Evolutionary conservation across 1,284 basidiomycete species (phyloP).

Genomic region (Moesziomyces sp.): DNA sequence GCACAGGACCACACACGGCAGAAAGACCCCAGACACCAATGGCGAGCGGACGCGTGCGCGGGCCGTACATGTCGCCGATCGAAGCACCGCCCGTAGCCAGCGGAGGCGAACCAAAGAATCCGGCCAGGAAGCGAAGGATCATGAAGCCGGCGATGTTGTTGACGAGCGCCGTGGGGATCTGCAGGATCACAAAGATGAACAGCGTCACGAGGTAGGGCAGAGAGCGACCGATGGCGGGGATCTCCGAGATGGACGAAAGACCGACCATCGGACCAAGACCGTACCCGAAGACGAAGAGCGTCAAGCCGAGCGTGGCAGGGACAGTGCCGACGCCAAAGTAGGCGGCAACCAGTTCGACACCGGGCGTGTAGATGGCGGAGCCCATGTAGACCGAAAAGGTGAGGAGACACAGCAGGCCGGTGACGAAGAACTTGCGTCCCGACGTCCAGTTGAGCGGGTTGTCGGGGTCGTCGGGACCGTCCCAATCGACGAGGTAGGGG

Average conservation of each 20-base stretch:
- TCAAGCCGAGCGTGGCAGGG: constrained; percentile 42
- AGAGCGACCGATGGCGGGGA: constrained; percentile 60
- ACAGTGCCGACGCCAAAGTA: constrained; percentile 30
- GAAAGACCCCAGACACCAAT: constrained; percentile 52
- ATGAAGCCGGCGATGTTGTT: constrained; percentile 44
- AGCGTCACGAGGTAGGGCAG: constrained; percentile 48
- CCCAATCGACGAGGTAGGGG: constrained; percentile 70
- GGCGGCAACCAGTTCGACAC: constrained; percentile 70
- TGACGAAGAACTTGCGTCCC: constrained; percentile 61
- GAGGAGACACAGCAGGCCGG: constrained; percentile 59
- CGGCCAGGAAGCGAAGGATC: constrained; percentile 55
- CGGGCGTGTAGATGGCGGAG: constrained; percentile 73
- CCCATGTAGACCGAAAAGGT: constrained; percentile 74
- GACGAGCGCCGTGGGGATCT: constrained; percentile 44
- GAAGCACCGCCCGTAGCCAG: constrained; percentile 59
- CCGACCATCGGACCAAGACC: constrained; percentile 61
- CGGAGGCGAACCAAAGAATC: constrained; percentile 54
- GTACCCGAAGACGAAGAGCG: constrained; percentile 55
- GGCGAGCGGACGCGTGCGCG: constrained; percentile 28
- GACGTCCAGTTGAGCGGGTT: constrained; percentile 66
- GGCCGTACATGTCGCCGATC: constrained; percentile 47
- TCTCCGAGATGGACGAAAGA: constrained; percentile 65
- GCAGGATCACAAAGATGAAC: constrained; percentile 49
- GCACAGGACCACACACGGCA: constrained; percentile 46
- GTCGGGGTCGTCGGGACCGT: constrained; percentile 62